These are phyloP conservation scores for Hirsutella minnesotensis DNA, from an alignment of 2,329 filamentous ascomycete species.

Conservation along the genomic window DNA sequence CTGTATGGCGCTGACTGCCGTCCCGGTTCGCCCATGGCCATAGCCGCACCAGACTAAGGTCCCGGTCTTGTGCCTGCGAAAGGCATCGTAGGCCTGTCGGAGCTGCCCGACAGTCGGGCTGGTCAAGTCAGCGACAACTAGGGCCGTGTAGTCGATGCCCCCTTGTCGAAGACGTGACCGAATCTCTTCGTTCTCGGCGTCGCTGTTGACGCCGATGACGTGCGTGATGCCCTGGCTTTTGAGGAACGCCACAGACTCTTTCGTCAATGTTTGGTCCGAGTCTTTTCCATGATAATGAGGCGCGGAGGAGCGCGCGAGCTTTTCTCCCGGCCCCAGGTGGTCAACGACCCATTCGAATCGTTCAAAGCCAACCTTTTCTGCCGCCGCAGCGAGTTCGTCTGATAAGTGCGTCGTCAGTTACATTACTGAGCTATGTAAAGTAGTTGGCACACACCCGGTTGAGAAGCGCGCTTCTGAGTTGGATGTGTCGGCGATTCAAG, in stretches of 20 bases:
- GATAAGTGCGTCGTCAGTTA: no score
- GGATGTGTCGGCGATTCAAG: no score
- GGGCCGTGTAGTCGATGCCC: slow-evolving; percentile 1
- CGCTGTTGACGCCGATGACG: slow-evolving; percentile 1
- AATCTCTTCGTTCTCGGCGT: neutral
- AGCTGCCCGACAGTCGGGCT: neutral
- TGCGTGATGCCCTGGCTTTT: neutral
- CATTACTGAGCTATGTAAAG: no score
- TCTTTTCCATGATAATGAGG: slow-evolving; percentile 1
- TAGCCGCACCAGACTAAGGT: slow-evolving; percentile 7
- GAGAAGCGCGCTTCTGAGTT: no score
- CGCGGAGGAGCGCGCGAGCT: slow-evolving; percentile 3
- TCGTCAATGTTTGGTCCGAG: neutral
- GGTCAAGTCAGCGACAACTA: neutral
- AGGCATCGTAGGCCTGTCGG: neutral
- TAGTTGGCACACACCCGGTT: no score
- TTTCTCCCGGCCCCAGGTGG: neutral
- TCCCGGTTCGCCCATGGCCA: slow-evolving; percentile 6
- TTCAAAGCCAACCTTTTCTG: neutral
- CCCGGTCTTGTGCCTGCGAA: neutral
- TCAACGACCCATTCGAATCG: neutral
- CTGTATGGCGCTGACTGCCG: slow-evolving; percentile 3
- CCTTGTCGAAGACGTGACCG: neutral
- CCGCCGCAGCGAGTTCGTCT: neutral
- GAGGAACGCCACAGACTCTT: neutral